These are phyloP conservation scores for Hypoxylon intermedium DNA, from an alignment of 495 filamentous ascomycete genomes.

Conservation along the genomic window DNA sequence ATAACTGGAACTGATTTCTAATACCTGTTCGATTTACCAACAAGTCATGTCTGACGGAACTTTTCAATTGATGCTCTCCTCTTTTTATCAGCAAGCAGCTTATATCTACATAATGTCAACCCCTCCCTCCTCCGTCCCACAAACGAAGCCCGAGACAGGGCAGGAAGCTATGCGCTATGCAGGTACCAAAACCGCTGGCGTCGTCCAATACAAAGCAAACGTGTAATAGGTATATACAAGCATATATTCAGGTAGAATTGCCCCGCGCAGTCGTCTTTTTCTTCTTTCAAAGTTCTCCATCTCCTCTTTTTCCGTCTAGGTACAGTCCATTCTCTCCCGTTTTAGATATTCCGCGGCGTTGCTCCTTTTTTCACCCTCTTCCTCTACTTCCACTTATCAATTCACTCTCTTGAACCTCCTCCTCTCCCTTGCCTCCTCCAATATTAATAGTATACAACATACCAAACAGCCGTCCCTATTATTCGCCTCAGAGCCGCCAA, in stretches of 20 bases:
- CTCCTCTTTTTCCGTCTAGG: no score
- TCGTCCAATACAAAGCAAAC: conserved; percentile 12
- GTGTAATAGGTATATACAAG: conserved; percentile 39
- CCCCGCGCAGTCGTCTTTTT: conserved; percentile 17
- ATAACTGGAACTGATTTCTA: no score
- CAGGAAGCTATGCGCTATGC: neutral
- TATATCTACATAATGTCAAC: neutral
- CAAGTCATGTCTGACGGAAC: neutral
- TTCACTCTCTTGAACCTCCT: no score
- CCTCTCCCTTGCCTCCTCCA: neutral
- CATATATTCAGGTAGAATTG: conserved; percentile 34
- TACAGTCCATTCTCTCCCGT: neutral
- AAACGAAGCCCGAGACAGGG: conserved; percentile 9
- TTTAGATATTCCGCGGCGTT: conserved; percentile 13
- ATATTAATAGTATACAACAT: conserved; percentile 20
- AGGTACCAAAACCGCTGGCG: conserved; percentile 17
- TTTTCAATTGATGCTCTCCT: conserved; percentile 25
- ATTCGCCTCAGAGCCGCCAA: conserved; percentile 12
- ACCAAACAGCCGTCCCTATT: neutral
- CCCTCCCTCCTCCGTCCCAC: neutral
- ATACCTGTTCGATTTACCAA: no score
- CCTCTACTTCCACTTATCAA: neutral
- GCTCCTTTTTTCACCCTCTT: neutral
- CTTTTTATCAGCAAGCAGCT: conserved; percentile 23
- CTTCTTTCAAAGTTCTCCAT: conserved; percentile 21